A percentile compares a stretch with the other conserved stretches of the same genome.
phyloP scores from a whole-genome alignment of 345 rosid genomes.

The Theobroma cacao region DNA sequence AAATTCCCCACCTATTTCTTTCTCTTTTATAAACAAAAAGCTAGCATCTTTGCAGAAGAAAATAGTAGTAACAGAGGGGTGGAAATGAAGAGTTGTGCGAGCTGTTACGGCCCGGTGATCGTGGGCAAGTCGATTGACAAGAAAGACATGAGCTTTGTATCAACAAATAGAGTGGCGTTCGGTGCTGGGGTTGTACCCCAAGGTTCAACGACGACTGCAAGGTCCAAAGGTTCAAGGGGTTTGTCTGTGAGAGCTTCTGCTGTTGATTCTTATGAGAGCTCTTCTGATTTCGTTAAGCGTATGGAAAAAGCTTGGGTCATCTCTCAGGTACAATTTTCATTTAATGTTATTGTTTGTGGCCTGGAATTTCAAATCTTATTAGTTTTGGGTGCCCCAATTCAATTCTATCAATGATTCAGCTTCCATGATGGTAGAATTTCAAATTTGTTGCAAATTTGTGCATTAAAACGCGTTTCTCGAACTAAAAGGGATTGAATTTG shows the following conservation, averaged over 20 bases:
- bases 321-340: slow-evolving; percentile 58
- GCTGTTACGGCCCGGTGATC: slow-evolving; percentile 30
- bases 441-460: not conserved
- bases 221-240: slow-evolving; percentile 18
- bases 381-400: not conserved
- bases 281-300: slow-evolving; percentile 72
- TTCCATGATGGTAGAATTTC: not conserved
- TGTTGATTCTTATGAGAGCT: slow-evolving; percentile 71
- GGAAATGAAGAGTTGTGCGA: slow-evolving; percentile 30
- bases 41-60: not conserved
- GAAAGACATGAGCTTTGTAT: slow-evolving; percentile 19
- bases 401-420: not conserved
- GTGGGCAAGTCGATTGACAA: slow-evolving; percentile 15
- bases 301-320: slow-evolving; percentile 89
- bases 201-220: not conserved
- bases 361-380: not conserved
- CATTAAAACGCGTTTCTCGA: not conserved
- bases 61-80: slow-evolving; percentile 6
- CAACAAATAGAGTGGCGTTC: slow-evolving; percentile 8
- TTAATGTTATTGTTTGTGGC: not conserved
- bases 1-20: not conserved
- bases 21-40: not conserved
- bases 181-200: slow-evolving; percentile 22
- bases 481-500: not conserved
- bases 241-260: slow-evolving; percentile 47